Conservation (phyloP, 495 filamentous ascomycete genomes). For the Hypoxylon lienhwacheense region DNA sequence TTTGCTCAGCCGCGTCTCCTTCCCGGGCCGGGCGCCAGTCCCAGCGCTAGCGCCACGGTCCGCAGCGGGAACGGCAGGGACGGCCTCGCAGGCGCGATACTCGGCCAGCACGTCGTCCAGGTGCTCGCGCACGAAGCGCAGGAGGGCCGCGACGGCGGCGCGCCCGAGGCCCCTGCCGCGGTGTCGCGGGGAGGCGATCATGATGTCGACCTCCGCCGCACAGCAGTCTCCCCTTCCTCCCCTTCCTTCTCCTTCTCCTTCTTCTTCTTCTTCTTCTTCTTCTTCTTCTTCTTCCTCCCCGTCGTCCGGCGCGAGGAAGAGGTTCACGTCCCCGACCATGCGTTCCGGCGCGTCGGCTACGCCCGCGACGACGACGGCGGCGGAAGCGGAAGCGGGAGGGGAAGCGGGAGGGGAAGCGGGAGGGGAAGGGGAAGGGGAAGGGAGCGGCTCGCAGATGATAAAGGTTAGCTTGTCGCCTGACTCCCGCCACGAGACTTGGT, state of each 20-base stretch:
- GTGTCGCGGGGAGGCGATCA: slow-evolving; percentile 68
- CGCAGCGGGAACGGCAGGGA: no score
- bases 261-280: slow-evolving; percentile 43
- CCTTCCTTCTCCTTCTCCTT: slow-evolving; percentile 9
- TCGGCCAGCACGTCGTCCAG: slow-evolving; percentile 59
- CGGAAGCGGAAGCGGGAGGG: background rate
- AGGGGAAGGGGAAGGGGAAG: background rate
- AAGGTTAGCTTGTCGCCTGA: slow-evolving; percentile 77
- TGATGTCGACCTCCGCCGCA: slow-evolving; percentile 81
- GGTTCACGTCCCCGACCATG: slow-evolving; percentile 87
- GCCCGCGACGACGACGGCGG: slow-evolving; percentile 23
- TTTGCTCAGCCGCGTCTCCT: slow-evolving; percentile 27
- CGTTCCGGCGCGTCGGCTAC: slow-evolving; percentile 53
- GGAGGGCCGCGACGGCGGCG: slow-evolving; percentile 65
- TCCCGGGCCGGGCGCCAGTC: background rate
- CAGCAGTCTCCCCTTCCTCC: slow-evolving; percentile 28
- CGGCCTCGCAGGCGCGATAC: no score
- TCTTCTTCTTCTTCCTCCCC: slow-evolving; percentile 43
- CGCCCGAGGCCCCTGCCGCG: slow-evolving; percentile 68
- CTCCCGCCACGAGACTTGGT: slow-evolving; percentile 79
- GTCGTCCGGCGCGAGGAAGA: slow-evolving; percentile 67
- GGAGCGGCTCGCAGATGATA: slow-evolving; percentile 59
- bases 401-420: slow-evolving; percentile 29
- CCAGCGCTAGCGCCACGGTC: background rate
- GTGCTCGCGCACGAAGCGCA: slow-evolving; percentile 62